Conservation (phyloP, 2,329 filamentous ascomycete genomes). For the Nothopassalora personata region DNA sequence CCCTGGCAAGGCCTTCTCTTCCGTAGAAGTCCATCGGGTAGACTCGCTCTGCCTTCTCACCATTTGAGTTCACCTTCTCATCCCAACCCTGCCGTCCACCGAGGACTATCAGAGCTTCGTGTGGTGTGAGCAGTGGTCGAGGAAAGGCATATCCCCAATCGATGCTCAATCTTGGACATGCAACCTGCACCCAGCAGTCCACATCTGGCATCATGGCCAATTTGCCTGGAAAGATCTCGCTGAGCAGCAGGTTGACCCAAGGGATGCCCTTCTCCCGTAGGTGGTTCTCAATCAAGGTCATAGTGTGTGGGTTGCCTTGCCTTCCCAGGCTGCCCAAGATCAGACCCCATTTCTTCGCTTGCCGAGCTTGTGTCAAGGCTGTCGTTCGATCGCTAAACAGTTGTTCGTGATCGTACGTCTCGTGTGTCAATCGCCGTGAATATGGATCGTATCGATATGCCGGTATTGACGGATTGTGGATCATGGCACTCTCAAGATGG, state of each 20-base stretch:
- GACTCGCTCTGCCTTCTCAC: slow-evolving; percentile 17
- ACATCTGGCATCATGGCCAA: slow-evolving; percentile 87
- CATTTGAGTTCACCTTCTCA: slow-evolving; percentile 19
- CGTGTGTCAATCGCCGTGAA: slow-evolving; percentile 81
- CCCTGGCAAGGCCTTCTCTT: slow-evolving; percentile 81
- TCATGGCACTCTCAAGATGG: slow-evolving; percentile 98
- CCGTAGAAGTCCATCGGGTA: slow-evolving; percentile 99
- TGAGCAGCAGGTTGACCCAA: slow-evolving; percentile 78
- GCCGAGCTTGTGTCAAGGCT: slow-evolving; percentile 70
- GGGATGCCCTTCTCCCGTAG: slow-evolving; percentile 68
- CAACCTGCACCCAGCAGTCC: slow-evolving; percentile 97
- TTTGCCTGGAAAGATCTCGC: slow-evolving; percentile 95
- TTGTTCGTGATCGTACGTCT: slow-evolving; percentile 86
- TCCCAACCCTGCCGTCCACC: slow-evolving; percentile 68
- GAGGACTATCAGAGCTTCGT: slow-evolving; percentile 89
- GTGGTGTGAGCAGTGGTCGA: slow-evolving; percentile 80
- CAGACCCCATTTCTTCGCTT: slow-evolving; percentile 84
- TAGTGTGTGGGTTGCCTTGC: slow-evolving; percentile 91
- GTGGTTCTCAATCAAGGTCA: slow-evolving; percentile 76
- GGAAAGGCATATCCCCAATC: slow-evolving; percentile 98
- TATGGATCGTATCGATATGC: slow-evolving; percentile 98
- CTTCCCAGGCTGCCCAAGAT: slow-evolving; percentile 89
- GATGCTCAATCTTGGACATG: slow-evolving; percentile 92
- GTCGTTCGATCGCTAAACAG: slow-evolving; percentile 75
- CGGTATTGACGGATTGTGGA: slow-evolving; percentile 85